Base-by-base conservation (phyloP, 208 protist species). In the Crithidia sp. region DNA sequence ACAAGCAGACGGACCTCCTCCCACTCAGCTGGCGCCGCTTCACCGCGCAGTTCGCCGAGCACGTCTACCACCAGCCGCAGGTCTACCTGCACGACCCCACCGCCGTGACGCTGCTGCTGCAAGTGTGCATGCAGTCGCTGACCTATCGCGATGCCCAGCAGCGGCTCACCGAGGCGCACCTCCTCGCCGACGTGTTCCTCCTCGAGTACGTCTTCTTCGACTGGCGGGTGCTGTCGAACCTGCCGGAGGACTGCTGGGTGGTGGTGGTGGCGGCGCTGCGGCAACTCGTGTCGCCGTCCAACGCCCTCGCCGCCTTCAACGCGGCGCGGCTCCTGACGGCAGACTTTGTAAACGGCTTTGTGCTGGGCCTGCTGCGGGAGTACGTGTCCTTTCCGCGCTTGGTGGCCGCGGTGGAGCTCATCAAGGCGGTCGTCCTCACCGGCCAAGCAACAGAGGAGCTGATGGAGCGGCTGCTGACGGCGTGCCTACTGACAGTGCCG, bases 291-390 rank as follows among this genome's bases (percentile, higher is more conserved):
- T 59, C 67, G 4, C 59, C 56, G 13, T 71, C 58, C 0, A 92
- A 90, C 66, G 55, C 80, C 4, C 80, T 82, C 63, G 61, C 58
- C 17, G 68, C n/a, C 16, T 37, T 90, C 50, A 94, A 94, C 60
- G 81, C 81, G 7, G 47, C 65, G n/a, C 89, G 86, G 14, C 74
- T 94, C 13, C 74, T 71, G 5, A 65, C 47, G 2, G 80, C 80
- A 0, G 83, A 88, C 63, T 90, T 92, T 52, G 65, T 92, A 5
- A 87, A 88, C 67, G 86, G 89, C 16, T 92, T 92, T 67, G 62
- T 94, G 2, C 82, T 81, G 16, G 86, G 86, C 28, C 64, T 94
- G 12, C 67, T 92, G 69, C 79, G 87, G 16, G 81, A 94, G 67
- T 83, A 81, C 56, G 76, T 85, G 7, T 40, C 61, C 2, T 67